Conservation (phyloP, 2,329 filamentous ascomycete species). For the Nigrospora oryzae region DNA sequence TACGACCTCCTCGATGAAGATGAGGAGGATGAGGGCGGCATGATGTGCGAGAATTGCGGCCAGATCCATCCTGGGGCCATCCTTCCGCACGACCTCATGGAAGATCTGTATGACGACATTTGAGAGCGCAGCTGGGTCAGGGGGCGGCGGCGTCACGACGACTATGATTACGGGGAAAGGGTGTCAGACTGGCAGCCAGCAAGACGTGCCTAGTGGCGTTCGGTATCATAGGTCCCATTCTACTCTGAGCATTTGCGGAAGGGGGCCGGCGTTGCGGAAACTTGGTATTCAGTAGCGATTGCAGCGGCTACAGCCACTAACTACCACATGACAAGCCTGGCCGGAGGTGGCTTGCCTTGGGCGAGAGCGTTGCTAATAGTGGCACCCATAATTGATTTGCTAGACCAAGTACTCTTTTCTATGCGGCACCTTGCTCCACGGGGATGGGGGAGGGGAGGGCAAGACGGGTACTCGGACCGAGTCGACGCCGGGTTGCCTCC, state of each 20-base stretch:
- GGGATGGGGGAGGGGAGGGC: too few relatives aligned
- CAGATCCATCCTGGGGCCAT: constrained; percentile 19
- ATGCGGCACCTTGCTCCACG: too few relatives aligned
- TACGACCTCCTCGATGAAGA: constrained; percentile 17
- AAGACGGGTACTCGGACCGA: too few relatives aligned
- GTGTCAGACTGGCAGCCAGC: neutral
- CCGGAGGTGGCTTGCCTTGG: too few relatives aligned
- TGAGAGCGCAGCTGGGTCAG: constrained; percentile 1
- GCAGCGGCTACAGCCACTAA: too few relatives aligned
- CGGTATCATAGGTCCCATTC: neutral
- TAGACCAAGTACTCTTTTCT: too few relatives aligned
- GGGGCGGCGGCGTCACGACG: neutral
- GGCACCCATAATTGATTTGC: too few relatives aligned
- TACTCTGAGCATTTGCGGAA: constrained; percentile 1
- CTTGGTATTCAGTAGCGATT: too few relatives aligned
- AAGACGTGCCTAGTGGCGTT: neutral
- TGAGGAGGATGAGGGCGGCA: constrained; percentile 12
- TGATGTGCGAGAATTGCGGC: constrained; percentile 21
- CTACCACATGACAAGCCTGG: too few relatives aligned
- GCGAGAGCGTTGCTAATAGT: too few relatives aligned
- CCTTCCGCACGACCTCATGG: constrained; percentile 16
- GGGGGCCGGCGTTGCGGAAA: neutral
- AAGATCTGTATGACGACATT: constrained; percentile 13
- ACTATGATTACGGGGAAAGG: neutral
- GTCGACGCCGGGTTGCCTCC: too few relatives aligned